phyloP scores from a whole-genome alignment of 2,329 filamentous ascomycete genomes.

The Aspergillus neoniger region DNA sequence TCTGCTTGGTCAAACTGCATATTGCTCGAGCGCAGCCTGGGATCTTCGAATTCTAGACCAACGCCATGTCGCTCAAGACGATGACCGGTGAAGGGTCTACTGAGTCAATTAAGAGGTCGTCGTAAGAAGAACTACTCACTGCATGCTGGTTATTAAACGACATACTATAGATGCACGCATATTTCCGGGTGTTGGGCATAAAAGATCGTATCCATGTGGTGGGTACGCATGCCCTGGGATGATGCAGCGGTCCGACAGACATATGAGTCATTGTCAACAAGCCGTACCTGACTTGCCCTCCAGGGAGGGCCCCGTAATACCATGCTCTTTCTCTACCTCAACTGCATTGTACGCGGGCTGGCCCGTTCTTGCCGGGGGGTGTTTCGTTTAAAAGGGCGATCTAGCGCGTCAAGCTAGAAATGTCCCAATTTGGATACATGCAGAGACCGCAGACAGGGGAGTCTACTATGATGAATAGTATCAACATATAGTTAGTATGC shows the following conservation, averaged over 20 bases:
- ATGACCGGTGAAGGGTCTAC: background rate
- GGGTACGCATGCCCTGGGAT: conserved; percentile 2
- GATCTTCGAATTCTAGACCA: conserved; percentile 1
- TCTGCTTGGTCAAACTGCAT: background rate
- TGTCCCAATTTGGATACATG: background rate
- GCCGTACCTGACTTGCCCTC: background rate
- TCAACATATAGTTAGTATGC: background rate
- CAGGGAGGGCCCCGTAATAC: background rate
- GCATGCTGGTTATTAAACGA: background rate
- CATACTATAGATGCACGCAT: conserved; percentile 2
- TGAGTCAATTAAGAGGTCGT: background rate
- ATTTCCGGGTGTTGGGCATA: conserved; percentile 17
- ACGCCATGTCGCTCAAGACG: background rate
- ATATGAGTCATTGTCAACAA: conserved; percentile 12
- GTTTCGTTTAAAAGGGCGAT: background rate
- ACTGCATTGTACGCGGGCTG: background rate
- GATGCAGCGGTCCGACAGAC: background rate
- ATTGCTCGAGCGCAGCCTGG: background rate
- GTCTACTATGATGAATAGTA: background rate
- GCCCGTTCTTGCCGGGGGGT: background rate
- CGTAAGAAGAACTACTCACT: background rate
- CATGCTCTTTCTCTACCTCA: background rate
- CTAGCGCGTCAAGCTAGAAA: background rate
- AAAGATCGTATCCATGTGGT: conserved; percentile 8
- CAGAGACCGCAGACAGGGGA: background rate